These are phyloP conservation scores for Arachis stenosperma DNA, from an alignment of 306 rosid species.

Conservation along the genomic window DNA sequence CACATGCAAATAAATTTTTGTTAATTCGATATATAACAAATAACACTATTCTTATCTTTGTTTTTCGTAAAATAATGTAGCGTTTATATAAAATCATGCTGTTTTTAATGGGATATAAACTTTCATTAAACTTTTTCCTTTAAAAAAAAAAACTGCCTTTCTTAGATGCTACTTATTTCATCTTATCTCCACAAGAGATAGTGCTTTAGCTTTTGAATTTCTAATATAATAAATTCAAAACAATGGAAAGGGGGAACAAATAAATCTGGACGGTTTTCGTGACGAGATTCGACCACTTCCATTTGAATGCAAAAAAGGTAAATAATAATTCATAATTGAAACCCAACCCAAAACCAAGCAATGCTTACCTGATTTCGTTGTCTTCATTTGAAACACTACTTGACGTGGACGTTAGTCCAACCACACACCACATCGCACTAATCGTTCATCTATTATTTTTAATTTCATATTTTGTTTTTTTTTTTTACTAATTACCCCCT, in stretches of 20 bases:
- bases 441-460: no score
- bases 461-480: not conserved
- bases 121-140: no score
- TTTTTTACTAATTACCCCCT: not conserved
- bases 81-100: no score
- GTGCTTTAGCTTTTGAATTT: not conserved
- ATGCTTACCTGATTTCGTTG: not conserved
- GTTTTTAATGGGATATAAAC: no score
- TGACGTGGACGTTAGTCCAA: slow-evolving; percentile 26
- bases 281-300: slow-evolving; percentile 6
- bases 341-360: no score
- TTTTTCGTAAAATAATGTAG: no score
- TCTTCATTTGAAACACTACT: slow-evolving; percentile 1
- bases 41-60: no score
- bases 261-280: slow-evolving; percentile 24
- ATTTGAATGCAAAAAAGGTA: no score
- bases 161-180: not conserved
- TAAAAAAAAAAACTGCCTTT: not conserved
- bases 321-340: no score
- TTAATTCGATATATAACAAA: no score
- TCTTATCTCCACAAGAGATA: not conserved
- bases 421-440: not conserved
- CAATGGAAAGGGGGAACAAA: no score
- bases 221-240: not conserved
- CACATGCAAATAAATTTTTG: no score